Percentiles rank a stretch among this genome's conserved stretches.
phyloP scores from a whole-genome alignment of 78 protist species.

The Isochrysis galbana region DNA sequence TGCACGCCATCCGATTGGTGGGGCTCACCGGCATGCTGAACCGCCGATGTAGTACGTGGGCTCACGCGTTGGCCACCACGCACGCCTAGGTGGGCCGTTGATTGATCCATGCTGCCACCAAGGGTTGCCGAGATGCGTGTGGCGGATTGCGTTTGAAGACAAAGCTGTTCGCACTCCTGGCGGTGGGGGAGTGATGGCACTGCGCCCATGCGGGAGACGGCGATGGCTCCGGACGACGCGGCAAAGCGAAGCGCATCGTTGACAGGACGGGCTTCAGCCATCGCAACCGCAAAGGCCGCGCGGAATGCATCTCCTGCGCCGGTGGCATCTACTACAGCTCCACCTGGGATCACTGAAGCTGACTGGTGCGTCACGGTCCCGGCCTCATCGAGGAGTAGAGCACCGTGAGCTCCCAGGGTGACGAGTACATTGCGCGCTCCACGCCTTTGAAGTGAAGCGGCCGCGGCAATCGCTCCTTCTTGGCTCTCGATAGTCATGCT shows the following conservation, averaged over 20 bases:
- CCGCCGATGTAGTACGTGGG: not conserved
- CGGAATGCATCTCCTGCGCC: slow-evolving; percentile 35
- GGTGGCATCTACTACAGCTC: not conserved
- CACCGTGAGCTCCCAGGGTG: slow-evolving; percentile 6
- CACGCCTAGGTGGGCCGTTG: not conserved
- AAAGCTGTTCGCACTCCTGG: not conserved
- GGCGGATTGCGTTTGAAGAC: not conserved
- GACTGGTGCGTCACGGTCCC: not conserved
- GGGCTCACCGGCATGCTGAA: not conserved
- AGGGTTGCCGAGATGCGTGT: too few species aligned
- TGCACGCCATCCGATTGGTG: not conserved
- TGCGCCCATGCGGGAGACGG: not conserved
- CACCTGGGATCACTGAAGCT: not conserved
- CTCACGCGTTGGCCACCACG: not conserved
- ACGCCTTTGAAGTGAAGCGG: not conserved
- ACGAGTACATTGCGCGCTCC: slow-evolving; percentile 34
- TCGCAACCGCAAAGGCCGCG: slow-evolving; percentile 4
- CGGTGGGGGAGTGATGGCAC: not conserved
- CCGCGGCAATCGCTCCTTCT: not conserved
- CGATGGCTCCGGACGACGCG: slow-evolving; percentile 21
- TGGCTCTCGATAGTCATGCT: not conserved
- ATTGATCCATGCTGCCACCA: too few species aligned
- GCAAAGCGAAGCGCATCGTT: not conserved
- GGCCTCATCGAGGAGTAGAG: not conserved
- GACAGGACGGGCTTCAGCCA: not conserved